Conservation (phyloP, 2,329 filamentous ascomycete genomes). For the Laburnicola sp. region DNA sequence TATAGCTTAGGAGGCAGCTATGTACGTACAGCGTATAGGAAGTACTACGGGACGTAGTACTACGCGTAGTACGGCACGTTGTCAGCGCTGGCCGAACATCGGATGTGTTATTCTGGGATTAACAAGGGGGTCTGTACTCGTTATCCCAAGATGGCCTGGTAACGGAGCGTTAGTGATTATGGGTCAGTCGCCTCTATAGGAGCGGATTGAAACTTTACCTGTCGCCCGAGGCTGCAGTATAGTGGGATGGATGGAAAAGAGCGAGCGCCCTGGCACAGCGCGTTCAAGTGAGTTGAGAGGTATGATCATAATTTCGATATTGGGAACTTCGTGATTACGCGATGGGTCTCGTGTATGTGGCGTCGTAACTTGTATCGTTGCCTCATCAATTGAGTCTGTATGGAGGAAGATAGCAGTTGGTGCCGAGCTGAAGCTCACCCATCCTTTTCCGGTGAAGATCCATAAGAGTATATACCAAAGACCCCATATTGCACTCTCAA, state of each 20-base stretch:
- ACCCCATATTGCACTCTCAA: constrained; percentile 15
- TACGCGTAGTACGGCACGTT: too few species aligned
- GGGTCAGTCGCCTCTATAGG: constrained; percentile 1
- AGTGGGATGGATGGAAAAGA: constrained; percentile 17
- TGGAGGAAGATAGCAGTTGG: constrained; percentile 16
- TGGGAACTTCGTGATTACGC: constrained; percentile 11
- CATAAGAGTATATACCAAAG: constrained; percentile 17
- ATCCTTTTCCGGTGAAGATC: constrained; percentile 16
- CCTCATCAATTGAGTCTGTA: constrained; percentile 15
- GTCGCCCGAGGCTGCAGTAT: constrained; percentile 16
- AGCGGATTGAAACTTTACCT: constrained; percentile 11
- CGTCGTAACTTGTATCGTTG: constrained; percentile 13
- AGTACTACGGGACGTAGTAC: too few species aligned
- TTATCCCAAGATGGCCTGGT: too few species aligned
- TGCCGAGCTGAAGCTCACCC: constrained; percentile 12
- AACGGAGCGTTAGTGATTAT: constrained; percentile 6
- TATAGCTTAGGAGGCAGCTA: too few species aligned
- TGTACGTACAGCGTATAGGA: too few species aligned
- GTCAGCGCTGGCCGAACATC: too few species aligned
- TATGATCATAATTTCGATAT: constrained; percentile 17
- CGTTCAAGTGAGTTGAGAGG: constrained; percentile 16
- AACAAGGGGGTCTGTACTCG: too few species aligned
- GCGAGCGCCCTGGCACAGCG: constrained; percentile 14
- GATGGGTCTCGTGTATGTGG: constrained; percentile 1
- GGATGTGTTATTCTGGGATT: too few species aligned